Percentiles rank a stretch among this genome's conserved stretches.
Evolutionary conservation across 306 rosid species (phyloP).

Genomic region (Senna siamea): DNA sequence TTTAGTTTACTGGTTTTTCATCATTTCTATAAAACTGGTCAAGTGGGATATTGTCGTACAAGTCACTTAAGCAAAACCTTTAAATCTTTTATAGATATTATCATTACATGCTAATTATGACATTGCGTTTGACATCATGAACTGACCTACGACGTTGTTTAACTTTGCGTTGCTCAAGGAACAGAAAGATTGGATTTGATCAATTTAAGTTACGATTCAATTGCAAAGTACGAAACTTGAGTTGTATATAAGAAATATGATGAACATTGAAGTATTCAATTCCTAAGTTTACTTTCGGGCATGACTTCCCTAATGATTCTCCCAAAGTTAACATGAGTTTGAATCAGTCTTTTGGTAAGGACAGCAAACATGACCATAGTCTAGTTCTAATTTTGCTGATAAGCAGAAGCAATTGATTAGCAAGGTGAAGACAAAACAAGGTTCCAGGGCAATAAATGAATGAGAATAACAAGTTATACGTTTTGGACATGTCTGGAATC

Average conservation of each 20-base stretch:
- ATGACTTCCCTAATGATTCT: background rate
- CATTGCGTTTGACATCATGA: background rate
- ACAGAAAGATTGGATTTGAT: slow-evolving; percentile 26
- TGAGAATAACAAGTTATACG: slow-evolving; percentile 39
- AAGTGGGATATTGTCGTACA: slow-evolving; percentile 42
- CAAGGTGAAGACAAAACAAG: slow-evolving; percentile 33
- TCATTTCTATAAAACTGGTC: slow-evolving; percentile 35
- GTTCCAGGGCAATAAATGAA: slow-evolving; percentile 52
- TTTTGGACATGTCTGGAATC: slow-evolving; percentile 42
- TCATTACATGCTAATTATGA: slow-evolving; percentile 28
- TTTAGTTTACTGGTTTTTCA: slow-evolving; percentile 27
- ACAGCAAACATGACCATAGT: background rate
- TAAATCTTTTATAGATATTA: slow-evolving; percentile 16
- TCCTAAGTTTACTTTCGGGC: background rate
- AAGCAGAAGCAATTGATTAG: background rate
- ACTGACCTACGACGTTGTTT: slow-evolving; percentile 23
- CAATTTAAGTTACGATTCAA: background rate
- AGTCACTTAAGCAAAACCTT: slow-evolving; percentile 43
- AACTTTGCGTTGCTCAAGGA: slow-evolving; percentile 25
- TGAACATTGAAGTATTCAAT: too few species aligned
- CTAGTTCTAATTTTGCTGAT: slow-evolving; percentile 14
- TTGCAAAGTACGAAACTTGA: background rate
- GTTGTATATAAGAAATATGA: background rate
- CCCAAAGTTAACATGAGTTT: background rate
- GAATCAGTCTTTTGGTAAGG: slow-evolving; percentile 18